phyloP scores from a whole-genome alignment of 2,329 filamentous ascomycete genomes.

The Aspergillus brunneoviolaceus region DNA sequence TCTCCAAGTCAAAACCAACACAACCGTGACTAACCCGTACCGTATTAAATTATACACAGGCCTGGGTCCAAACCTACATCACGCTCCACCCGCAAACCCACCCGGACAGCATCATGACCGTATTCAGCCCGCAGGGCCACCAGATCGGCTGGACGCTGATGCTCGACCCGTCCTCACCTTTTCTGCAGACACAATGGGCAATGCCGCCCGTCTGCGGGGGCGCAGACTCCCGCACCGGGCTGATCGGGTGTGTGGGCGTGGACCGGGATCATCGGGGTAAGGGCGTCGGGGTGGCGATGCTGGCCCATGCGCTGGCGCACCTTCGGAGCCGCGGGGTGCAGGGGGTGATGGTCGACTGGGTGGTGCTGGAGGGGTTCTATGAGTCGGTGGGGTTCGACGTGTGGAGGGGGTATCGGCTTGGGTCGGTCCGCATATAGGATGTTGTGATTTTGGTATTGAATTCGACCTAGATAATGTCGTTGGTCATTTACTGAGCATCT shows the following conservation, averaged over 20 bases:
- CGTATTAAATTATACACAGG: constrained; percentile 21
- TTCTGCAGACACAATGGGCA: constrained; percentile 39
- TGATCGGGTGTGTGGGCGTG: constrained; percentile 49
- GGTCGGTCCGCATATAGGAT: constrained; percentile 9
- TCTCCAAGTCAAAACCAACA: neutral
- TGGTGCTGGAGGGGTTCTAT: constrained; percentile 46
- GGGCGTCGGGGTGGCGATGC: constrained; percentile 44
- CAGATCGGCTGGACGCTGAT: constrained; percentile 50
- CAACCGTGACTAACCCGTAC: neutral
- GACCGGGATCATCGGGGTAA: constrained; percentile 38
- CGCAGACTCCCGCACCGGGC: constrained; percentile 38
- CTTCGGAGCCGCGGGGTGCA: constrained; percentile 44
- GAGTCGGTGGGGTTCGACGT: constrained; percentile 44
- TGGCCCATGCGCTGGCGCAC: constrained; percentile 46
- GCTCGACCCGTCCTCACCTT: constrained; percentile 34
- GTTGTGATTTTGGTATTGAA: neutral
- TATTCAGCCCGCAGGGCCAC: constrained; percentile 37
- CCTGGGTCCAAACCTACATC: constrained; percentile 45
- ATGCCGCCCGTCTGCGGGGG: constrained; percentile 39
- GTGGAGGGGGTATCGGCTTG: constrained; percentile 41
- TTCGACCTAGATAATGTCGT: too few relatives aligned
- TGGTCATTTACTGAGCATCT: too few relatives aligned
- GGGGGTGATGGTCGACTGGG: constrained; percentile 48
- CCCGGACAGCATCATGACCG: constrained; percentile 45
- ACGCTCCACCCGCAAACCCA: constrained; percentile 35